These are phyloP conservation scores for Apostasia shenzhenica DNA, from an alignment of 106 monocot species.

Conservation along the genomic window DNA sequence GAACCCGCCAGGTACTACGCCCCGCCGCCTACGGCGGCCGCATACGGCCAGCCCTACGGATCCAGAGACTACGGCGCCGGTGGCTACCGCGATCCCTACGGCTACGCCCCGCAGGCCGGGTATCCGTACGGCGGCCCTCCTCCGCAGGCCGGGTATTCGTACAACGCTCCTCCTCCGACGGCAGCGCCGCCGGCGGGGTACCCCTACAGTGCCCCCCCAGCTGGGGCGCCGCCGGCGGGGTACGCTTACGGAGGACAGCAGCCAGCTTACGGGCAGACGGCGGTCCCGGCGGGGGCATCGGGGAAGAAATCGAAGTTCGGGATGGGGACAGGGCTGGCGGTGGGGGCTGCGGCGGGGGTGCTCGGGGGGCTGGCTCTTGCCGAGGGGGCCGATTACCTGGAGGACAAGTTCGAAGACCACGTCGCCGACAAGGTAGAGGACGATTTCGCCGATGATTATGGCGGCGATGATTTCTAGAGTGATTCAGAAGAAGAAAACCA, in stretches of 20 bases:
- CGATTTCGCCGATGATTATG: conserved; percentile 41
- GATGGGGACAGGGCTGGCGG: conserved; percentile 80
- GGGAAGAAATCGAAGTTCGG: conserved; percentile 67
- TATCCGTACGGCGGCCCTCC: conserved; percentile 5
- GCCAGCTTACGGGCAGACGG: conserved; percentile 8
- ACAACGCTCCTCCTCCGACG: conserved; percentile 10
- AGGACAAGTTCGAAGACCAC: conserved; percentile 67
- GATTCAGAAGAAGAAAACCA: too few relatives aligned
- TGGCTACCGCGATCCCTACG: conserved; percentile 20
- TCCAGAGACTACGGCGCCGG: conserved; percentile 17
- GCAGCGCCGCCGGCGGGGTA: conserved; percentile 6
- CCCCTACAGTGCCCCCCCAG: conserved; percentile 1
- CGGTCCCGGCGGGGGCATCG: conserved; percentile 4
- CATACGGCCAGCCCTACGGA: conserved; percentile 26
- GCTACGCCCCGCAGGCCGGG: conserved; percentile 8
- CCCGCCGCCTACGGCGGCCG: conserved; percentile 21
- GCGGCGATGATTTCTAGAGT: conserved; percentile 15
- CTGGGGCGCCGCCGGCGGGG: conserved; percentile 1
- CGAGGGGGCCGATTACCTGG: conserved; percentile 55
- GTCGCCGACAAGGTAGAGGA: conserved; percentile 73
- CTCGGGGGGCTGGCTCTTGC: conserved; percentile 77
- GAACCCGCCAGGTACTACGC: conserved; percentile 32
- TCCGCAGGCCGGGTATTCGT: conserved; percentile 16
- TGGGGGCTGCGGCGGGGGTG: conserved; percentile 86
- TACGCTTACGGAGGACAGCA: conserved; percentile 13